A percentile compares a stretch with the other conserved stretches of the same genome.
Evolutionary conservation across 2,329 filamentous ascomycete species (phyloP).

Genomic region (Ophiocordyceps australis): DNA sequence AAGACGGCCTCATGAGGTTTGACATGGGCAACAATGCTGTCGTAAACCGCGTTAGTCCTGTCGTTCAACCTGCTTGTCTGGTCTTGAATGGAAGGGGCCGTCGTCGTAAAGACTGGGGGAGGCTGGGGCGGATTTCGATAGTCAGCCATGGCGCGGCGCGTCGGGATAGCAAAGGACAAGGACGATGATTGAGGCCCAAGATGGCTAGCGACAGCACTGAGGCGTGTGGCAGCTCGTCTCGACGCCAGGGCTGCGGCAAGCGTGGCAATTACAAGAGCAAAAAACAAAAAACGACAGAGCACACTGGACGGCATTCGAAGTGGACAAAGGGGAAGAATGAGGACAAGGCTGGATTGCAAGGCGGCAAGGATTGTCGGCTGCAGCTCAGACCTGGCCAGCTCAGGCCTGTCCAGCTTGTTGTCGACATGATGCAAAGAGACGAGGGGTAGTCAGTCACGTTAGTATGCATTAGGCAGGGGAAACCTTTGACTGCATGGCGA

Average conservation of each 20-base stretch:
- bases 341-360: conserved; percentile 8
- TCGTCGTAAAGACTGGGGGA: conserved; percentile 61
- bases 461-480: no score
- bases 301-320: no score
- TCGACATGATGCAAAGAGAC: no score
- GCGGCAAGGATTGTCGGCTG: conserved; percentile 7
- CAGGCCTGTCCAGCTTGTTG: no score
- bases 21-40: conserved; percentile 48
- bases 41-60: conserved; percentile 41
- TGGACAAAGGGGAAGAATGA: conserved; percentile 8
- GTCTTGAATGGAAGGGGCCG: conserved; percentile 46
- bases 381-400: no score
- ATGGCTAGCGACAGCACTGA: conserved; percentile 38
- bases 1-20: conserved; percentile 33
- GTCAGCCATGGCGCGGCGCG: conserved; percentile 45
- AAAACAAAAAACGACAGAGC: no score
- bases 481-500: no score
- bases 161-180: no score
- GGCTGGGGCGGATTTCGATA: conserved; percentile 61
- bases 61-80: conserved; percentile 51
- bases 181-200: no score
- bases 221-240: conserved; percentile 37
- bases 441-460: no score
- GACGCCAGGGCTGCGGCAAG: conserved; percentile 49
- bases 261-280: conserved; percentile 37